Conservation (phyloP, 2,329 filamentous ascomycete species). For the Tolypocladium tropicale region DNA sequence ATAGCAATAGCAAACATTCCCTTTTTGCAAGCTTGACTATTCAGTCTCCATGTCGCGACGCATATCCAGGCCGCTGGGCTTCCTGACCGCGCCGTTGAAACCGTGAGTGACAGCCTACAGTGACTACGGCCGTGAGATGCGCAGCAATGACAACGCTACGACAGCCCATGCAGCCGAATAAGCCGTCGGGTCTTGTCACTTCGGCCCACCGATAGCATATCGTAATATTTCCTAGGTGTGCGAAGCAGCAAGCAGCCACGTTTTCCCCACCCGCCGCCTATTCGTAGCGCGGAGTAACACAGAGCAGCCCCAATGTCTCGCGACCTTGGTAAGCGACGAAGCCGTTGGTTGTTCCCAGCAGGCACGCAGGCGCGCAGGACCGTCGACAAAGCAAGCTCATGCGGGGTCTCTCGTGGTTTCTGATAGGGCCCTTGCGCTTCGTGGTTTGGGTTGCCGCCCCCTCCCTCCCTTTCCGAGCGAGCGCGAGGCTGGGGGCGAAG, state of each 20-base stretch:
- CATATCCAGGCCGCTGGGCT: not conserved
- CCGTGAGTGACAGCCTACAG: not conserved
- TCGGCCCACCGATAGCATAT: not conserved
- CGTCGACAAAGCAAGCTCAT: not conserved
- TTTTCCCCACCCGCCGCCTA: not conserved
- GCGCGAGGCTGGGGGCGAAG: no score
- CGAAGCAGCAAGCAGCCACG: not conserved
- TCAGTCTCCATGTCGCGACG: not conserved
- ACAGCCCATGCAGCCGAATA: not conserved
- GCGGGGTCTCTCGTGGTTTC: not conserved
- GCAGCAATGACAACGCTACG: no score
- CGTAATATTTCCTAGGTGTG: no score
- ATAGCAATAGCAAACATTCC: not conserved
- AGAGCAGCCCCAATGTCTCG: not conserved
- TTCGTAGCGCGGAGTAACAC: not conserved
- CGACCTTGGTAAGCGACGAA: not conserved
- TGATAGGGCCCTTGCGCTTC: not conserved
- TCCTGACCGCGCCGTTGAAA: not conserved
- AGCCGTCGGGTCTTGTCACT: not conserved
- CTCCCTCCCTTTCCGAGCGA: not conserved
- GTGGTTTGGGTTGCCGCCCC: not conserved
- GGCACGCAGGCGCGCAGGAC: not conserved
- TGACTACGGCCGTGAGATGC: not conserved
- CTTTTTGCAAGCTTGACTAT: not conserved
- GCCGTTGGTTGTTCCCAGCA: not conserved